phyloP scores from a whole-genome alignment of 1,139 yeast genomes.

The Maudiozyma humilis region DNA sequence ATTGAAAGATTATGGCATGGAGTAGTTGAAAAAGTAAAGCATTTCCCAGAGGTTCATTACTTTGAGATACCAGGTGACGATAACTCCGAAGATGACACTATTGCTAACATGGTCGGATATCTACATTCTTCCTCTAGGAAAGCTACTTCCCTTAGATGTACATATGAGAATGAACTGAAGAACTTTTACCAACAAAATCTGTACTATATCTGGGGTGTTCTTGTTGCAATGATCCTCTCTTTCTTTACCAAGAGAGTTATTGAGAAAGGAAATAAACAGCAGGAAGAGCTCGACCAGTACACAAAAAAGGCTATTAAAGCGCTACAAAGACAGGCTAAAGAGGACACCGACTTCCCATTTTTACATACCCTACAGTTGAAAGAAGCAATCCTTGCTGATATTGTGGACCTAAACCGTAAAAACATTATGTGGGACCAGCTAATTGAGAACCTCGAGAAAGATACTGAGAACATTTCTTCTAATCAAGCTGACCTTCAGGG shows the following conservation, averaged over 20 bases:
- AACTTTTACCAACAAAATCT: not conserved
- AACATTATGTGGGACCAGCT: conserved; percentile 57
- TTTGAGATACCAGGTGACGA: not conserved
- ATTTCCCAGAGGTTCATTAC: conserved; percentile 5
- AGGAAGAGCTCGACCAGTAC: conserved; percentile 30
- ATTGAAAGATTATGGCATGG: conserved; percentile 6
- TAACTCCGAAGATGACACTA: not conserved
- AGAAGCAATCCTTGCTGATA: conserved; percentile 46
- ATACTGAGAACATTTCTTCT: conserved; percentile 24
- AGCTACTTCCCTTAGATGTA: conserved; percentile 48
- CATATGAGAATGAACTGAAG: conserved; percentile 13
- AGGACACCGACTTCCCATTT: conserved; percentile 29
- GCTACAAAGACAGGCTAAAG: conserved; percentile 34
- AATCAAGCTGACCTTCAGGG: conserved; percentile 57
- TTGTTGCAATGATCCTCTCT: not conserved
- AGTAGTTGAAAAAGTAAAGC: conserved; percentile 2
- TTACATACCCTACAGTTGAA: conserved; percentile 69
- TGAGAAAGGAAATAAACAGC: conserved; percentile 32
- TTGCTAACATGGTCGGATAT: conserved; percentile 52
- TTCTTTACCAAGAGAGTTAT: not conserved
- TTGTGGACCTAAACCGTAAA: conserved; percentile 37
- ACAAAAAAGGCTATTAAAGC: conserved; percentile 36
- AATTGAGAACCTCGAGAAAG: conserved; percentile 48
- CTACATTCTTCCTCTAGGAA: conserved; percentile 58
- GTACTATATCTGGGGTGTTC: not conserved